Evolutionary conservation across 768 basidiomycete species (phyloP), one percentile per base, ranked within the genome.

Genomic region (Pulveroboletus sp.): DNA sequence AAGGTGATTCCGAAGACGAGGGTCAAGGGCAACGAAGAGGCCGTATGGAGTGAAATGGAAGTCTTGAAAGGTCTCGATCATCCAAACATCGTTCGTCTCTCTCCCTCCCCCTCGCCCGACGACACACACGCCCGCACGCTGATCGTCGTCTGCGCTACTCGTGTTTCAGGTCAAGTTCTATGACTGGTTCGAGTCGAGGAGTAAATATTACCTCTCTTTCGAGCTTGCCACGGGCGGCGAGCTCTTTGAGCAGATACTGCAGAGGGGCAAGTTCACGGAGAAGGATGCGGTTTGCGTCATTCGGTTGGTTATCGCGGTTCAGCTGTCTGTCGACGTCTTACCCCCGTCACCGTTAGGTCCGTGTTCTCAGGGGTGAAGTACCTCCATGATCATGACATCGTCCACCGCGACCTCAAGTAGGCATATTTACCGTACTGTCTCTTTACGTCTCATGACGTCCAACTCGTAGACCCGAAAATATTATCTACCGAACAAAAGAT

Each of bases 1-100:
- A 96, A 96, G 71, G 80, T 94, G 51, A 96, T 99, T 49, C 78
- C 88, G 6, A 98, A 97, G 80, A 94, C 95, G 72, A 89, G 90
- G 59, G 91, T 96, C 47, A 93, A 92, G 66, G 89, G 90, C 9
- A 91, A 94, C 59, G 91, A 94, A 64, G 78, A 74, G 39, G 82
- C 81, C 46, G 93, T 98, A 0, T 92, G 90, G 83, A 80, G 83
- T 7, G 96, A 99, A 72, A 95, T 98, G 86, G 83, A 91, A 44
- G 89, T 98, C 0, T 67, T 99, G 51, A 86, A 86, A 63, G 93
- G 87, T 0, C 71, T 98, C 43, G 80, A 94, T 62, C 94, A 98
- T 65, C 83, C 87, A 0, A 94, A 97, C 61, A 89, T 97, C 56
- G 93, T 93, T 49, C 60, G 81, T 74, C 39, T 30, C 8, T 28